Evolutionary conservation across 805 yeast species (phyloP).

Genomic region (Saccharomycopsis capsularis): DNA sequence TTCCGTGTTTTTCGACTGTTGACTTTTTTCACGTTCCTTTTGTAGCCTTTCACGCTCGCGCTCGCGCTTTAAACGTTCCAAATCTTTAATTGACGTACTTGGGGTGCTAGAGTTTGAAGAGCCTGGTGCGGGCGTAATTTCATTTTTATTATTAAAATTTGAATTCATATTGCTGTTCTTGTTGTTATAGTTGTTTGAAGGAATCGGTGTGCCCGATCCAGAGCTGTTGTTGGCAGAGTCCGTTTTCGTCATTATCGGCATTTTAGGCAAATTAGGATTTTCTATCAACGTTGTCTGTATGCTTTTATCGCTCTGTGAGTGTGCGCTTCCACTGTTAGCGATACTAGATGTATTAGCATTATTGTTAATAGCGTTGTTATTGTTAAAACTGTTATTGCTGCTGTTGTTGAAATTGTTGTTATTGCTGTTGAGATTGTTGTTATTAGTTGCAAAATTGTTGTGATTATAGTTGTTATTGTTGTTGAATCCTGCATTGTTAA

Average conservation of each 20-base stretch:
- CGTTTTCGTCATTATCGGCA: conserved; percentile 3
- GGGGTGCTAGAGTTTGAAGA: neutral
- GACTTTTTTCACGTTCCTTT: neutral
- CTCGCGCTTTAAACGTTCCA: neutral
- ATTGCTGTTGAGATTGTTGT: neutral
- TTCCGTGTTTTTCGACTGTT: neutral
- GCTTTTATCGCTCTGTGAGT: neutral
- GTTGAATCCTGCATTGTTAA: too few species aligned
- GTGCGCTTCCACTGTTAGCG: neutral
- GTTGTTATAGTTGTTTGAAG: neutral
- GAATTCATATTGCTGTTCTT: too few species aligned
- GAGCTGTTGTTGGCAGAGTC: neutral
- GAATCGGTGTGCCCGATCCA: neutral
- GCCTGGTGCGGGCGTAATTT: too few species aligned
- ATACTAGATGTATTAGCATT: neutral
- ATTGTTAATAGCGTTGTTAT: neutral
- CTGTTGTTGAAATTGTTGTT: neutral
- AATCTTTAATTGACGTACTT: neutral
- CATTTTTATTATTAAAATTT: neutral
- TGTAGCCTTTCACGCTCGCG: conserved; percentile 1
- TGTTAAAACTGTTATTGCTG: neutral
- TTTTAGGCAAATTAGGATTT: conserved; percentile 10
- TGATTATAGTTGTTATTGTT: neutral
- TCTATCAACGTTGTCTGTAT: neutral
- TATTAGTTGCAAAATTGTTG: neutral